Percentiles rank a stretch among this genome's conserved stretches.
Evolutionary conservation across 352 stramenopile genomes (phyloP).

Genomic region (Thalassiosira exigua): DNA sequence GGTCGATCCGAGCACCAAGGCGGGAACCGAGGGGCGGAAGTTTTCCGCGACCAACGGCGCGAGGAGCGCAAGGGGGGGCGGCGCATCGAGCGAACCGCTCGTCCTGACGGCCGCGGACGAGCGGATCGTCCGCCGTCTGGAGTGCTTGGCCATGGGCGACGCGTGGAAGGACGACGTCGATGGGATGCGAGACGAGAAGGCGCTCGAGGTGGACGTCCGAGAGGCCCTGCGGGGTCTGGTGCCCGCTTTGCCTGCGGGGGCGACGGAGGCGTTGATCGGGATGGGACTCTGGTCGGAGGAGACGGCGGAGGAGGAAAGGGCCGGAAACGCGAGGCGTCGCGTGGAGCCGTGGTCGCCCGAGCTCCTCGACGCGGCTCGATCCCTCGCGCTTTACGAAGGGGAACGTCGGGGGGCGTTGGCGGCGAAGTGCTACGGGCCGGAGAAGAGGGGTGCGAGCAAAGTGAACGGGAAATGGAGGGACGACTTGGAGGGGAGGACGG

Average conservation of each 20-base stretch:
- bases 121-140: conserved; percentile 71
- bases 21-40: conserved; percentile 64
- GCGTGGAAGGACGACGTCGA: conserved; percentile 19
- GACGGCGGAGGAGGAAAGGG: background rate
- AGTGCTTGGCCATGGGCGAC: conserved; percentile 83
- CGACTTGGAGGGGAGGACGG: conserved; percentile 54
- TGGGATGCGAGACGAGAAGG: conserved; percentile 29
- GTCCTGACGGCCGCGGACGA: conserved; percentile 71
- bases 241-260: conserved; percentile 68
- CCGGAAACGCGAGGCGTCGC: conserved; percentile 20
- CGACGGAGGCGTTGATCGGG: conserved; percentile 68
- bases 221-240: conserved; percentile 70
- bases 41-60: conserved; percentile 48
- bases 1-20: conserved; percentile 69
- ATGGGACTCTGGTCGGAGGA: conserved; percentile 74
- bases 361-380: conserved; percentile 63
- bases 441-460: conserved; percentile 16
- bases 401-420: conserved; percentile 40
- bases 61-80: conserved; percentile 16
- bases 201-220: conserved; percentile 77
- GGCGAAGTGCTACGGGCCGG: conserved; percentile 23
- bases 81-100: conserved; percentile 6
- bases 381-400: conserved; percentile 53
- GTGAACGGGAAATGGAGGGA: background rate
- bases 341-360: conserved; percentile 67